Evolutionary conservation across 1,284 basidiomycete species (phyloP).

Genomic region (Neolentinus lepideus): DNA sequence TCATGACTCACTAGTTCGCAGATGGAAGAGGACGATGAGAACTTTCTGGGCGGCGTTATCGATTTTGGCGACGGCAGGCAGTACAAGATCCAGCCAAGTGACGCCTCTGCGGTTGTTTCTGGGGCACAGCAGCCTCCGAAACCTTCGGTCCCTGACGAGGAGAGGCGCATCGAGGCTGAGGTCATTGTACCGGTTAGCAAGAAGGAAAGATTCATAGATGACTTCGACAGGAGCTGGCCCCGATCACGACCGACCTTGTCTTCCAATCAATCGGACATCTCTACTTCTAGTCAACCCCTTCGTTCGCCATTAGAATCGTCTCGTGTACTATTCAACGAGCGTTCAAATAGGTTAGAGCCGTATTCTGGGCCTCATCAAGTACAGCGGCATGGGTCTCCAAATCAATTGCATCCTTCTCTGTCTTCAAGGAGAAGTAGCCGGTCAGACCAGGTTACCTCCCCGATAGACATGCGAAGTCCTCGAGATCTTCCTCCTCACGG

Average conservation of each 20-base stretch:
- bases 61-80: slow-evolving; percentile 91
- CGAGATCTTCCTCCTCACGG: slow-evolving; percentile 41
- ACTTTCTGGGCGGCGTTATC: slow-evolving; percentile 83
- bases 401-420: slow-evolving; percentile 20
- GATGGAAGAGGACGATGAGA: slow-evolving; percentile 89
- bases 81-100: slow-evolving; percentile 66
- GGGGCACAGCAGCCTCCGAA: slow-evolving; percentile 11
- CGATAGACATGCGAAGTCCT: slow-evolving; percentile 34
- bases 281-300: slow-evolving; percentile 26
- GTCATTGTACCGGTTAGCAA: slow-evolving; percentile 32
- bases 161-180: not conserved
- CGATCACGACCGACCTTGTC: slow-evolving; percentile 41
- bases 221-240: slow-evolving; percentile 92
- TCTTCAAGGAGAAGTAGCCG: slow-evolving; percentile 33
- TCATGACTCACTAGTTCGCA: slow-evolving; percentile 20
- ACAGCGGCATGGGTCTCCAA: slow-evolving; percentile 24
- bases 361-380: slow-evolving; percentile 39
- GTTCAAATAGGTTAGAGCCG: slow-evolving; percentile 79
- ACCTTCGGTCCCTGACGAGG: slow-evolving; percentile 5
- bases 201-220: slow-evolving; percentile 78
- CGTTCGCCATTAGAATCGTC: slow-evolving; percentile 42
- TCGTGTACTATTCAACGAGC: slow-evolving; percentile 86
- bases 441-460: slow-evolving; percentile 32
- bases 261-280: slow-evolving; percentile 29
- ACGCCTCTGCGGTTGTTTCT: slow-evolving; percentile 20